phyloP scores from a whole-genome alignment of 495 filamentous ascomycete species.

The Monascus purpureus region DNA sequence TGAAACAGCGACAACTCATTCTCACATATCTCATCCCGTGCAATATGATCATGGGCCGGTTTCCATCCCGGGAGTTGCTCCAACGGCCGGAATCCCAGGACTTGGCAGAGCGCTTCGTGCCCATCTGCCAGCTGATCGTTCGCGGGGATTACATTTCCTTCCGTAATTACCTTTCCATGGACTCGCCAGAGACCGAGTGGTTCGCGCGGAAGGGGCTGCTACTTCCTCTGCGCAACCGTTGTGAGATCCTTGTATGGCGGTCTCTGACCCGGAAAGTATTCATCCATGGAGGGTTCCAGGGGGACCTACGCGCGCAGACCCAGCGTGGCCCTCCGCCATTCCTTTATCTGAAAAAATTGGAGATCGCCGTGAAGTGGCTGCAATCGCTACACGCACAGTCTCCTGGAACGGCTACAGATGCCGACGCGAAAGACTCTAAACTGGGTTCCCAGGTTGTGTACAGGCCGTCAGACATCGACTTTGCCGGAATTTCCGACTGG shows the following conservation, averaged over 20 bases:
- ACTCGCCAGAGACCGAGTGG: constrained; percentile 43
- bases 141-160: constrained; percentile 70
- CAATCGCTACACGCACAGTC: constrained; percentile 14
- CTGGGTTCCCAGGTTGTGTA: constrained; percentile 22
- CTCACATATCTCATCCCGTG: constrained; percentile 72
- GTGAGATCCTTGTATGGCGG: constrained; percentile 74
- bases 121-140: constrained; percentile 57
- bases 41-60: constrained; percentile 75
- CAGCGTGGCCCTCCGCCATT: constrained; percentile 30
- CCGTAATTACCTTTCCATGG: constrained; percentile 45
- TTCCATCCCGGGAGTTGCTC: constrained; percentile 55
- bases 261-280: constrained; percentile 69
- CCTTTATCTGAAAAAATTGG: constrained; percentile 28
- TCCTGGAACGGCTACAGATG: constrained; percentile 2
- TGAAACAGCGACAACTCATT: constrained; percentile 62
- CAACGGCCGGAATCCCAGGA: constrained; percentile 56
- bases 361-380: constrained; percentile 25
- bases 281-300: constrained; percentile 40
- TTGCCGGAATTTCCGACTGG: constrained; percentile 9
- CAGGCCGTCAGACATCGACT: constrained; percentile 20
- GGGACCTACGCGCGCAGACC: constrained; percentile 26
- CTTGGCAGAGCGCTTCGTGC: constrained; percentile 58
- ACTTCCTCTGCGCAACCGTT: constrained; percentile 54
- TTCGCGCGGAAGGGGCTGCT: constrained; percentile 64
- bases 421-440: constrained; percentile 5